These are phyloP conservation scores for Penicillium palitans DNA, from an alignment of 2,329 filamentous ascomycete species.

Conservation along the genomic window DNA sequence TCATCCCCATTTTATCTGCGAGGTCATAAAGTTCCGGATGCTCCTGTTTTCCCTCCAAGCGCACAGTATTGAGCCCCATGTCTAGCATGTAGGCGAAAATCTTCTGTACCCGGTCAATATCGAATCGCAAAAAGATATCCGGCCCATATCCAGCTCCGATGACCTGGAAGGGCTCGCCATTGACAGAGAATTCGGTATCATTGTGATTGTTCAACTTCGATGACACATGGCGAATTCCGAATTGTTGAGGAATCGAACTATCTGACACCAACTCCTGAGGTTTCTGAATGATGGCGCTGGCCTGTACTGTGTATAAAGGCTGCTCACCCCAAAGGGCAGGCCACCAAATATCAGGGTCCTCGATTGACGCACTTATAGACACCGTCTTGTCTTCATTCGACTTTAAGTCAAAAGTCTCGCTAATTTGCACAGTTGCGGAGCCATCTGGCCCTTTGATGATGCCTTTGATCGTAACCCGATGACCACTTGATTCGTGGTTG, in stretches of 20 bases:
- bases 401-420: constrained; percentile 39
- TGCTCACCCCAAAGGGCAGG: constrained; percentile 60
- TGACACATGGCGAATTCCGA: constrained; percentile 58
- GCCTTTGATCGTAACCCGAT: constrained; percentile 26
- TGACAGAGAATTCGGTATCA: constrained; percentile 58
- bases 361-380: constrained; percentile 40
- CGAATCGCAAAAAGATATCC: constrained; percentile 63
- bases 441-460: constrained; percentile 21
- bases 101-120: constrained; percentile 47
- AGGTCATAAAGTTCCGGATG: constrained; percentile 62
- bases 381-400: constrained; percentile 44
- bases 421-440: constrained; percentile 25
- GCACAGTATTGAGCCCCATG: constrained; percentile 63
- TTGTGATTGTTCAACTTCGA: constrained; percentile 54
- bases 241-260: constrained; percentile 37
- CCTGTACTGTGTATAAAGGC: constrained; percentile 50
- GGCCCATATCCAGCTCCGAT: constrained; percentile 61
- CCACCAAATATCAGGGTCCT: constrained; percentile 60
- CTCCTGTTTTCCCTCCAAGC: constrained; percentile 65
- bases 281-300: constrained; percentile 29
- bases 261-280: constrained; percentile 33
- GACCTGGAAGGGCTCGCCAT: constrained; percentile 60
- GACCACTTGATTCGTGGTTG: constrained; percentile 30
- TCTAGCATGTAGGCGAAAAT: constrained; percentile 59
- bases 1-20: constrained; percentile 60